phyloP scores from a whole-genome alignment of 805 yeast species.

The Yarrowia osloensis region DNA sequence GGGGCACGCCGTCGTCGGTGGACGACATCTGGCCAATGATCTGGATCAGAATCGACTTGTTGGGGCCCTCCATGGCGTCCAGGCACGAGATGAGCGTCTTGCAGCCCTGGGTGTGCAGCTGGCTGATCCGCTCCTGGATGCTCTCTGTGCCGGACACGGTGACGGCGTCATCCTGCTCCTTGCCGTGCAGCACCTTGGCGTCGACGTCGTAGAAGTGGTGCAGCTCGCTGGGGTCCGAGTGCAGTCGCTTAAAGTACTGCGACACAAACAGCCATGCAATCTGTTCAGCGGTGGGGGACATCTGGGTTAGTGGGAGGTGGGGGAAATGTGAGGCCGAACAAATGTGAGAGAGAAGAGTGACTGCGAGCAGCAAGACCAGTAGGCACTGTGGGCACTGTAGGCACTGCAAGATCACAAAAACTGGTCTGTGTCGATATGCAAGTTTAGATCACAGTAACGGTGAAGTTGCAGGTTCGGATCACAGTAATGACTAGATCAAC shows the following conservation, averaged over 20 bases:
- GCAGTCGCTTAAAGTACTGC: conserved; percentile 44
- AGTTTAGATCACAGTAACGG: too few relatives aligned
- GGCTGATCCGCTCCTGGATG: conserved; percentile 40
- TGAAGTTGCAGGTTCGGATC: too few relatives aligned
- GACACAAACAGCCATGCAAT: conserved; percentile 48
- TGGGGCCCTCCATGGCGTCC: conserved; percentile 42
- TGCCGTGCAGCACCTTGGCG: conserved; percentile 45
- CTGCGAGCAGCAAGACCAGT: too few relatives aligned
- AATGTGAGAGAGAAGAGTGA: too few relatives aligned
- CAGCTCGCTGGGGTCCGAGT: conserved; percentile 41
- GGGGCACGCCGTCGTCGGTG: conserved; percentile 39
- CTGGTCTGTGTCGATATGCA: too few relatives aligned
- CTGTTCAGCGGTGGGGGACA: conserved; percentile 32
- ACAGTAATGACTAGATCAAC: too few relatives aligned
- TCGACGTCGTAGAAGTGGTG: conserved; percentile 43
- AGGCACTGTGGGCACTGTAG: too few relatives aligned
- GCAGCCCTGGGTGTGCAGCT: conserved; percentile 42
- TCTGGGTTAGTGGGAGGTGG: not conserved
- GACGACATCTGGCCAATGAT: conserved; percentile 47
- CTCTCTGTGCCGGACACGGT: conserved; percentile 41
- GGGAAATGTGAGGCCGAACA: not conserved
- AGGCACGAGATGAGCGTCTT: conserved; percentile 45
- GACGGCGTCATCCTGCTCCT: conserved; percentile 43
- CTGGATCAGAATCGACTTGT: conserved; percentile 44
- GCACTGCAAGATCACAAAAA: too few relatives aligned